Percentiles rank a stretch among this genome's conserved stretches.
Conservation (phyloP, 306 rosid genomes). For the Coriaria nepalensis region DNA sequence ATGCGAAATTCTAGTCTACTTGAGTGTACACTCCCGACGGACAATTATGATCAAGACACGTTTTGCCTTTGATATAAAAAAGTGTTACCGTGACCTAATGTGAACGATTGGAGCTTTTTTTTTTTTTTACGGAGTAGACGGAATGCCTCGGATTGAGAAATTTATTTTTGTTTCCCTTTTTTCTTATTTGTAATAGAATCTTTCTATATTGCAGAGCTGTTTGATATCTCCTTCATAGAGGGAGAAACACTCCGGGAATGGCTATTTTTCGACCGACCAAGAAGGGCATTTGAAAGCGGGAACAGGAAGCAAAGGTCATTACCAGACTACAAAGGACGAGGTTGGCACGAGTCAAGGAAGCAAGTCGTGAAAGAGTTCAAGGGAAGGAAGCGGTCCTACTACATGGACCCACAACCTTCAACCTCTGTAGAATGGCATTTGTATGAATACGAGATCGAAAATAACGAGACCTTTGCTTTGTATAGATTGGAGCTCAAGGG, state of each 20-base stretch:
- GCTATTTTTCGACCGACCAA: constrained; percentile 97
- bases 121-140: no score
- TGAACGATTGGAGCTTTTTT: no score
- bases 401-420: constrained; percentile 95
- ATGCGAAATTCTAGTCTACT: no score
- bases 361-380: constrained; percentile 76
- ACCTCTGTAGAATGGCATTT: constrained; percentile 90
- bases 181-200: no score
- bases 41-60: no score
- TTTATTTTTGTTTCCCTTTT: no score
- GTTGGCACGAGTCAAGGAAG: constrained; percentile 99
- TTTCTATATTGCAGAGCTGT: constrained; percentile 68
- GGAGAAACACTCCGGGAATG: constrained; percentile 91
- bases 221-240: constrained; percentile 72
- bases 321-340: constrained; percentile 90
- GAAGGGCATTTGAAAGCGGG: constrained; percentile 97
- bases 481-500: constrained; percentile 82
- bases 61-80: no score
- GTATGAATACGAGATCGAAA: constrained; percentile 81
- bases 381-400: constrained; percentile 92
- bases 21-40: no score
- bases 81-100: no score
- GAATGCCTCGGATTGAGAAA: no score
- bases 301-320: constrained; percentile 91
- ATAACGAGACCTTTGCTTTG: constrained; percentile 80